These are phyloP conservation scores for Fusarium lateritium DNA, from an alignment of 2,329 filamentous ascomycete genomes.

Conservation along the genomic window DNA sequence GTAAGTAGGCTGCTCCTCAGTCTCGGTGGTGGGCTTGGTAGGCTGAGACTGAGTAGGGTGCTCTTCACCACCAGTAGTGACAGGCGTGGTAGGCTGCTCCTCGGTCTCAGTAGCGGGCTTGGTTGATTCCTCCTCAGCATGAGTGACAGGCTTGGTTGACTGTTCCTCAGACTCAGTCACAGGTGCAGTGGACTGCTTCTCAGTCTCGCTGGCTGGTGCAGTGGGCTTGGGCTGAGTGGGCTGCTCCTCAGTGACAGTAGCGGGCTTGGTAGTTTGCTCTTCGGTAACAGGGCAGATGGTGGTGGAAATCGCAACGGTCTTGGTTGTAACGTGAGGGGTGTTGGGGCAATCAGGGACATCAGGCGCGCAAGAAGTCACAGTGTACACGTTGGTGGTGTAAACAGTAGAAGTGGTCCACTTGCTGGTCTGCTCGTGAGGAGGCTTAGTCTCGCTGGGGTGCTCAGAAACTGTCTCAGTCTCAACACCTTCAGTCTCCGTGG, in stretches of 20 bases:
- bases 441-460: slow-evolving; percentile 6
- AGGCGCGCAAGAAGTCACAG: slow-evolving; percentile 40
- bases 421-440: slow-evolving; percentile 15
- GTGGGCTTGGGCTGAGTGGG: slow-evolving; percentile 9
- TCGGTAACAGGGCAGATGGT: slow-evolving; percentile 45
- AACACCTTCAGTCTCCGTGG: neutral
- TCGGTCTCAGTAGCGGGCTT: slow-evolving; percentile 11
- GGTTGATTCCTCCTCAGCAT: neutral
- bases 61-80: neutral
- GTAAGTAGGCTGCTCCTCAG: neutral
- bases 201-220: slow-evolving; percentile 19
- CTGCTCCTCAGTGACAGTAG: slow-evolving; percentile 8
- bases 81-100: slow-evolving; percentile 3
- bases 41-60: slow-evolving; percentile 10
- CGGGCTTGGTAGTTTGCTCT: slow-evolving; percentile 11
- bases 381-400: slow-evolving; percentile 44
- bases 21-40: slow-evolving; percentile 7
- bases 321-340: slow-evolving; percentile 33
- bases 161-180: slow-evolving; percentile 12
- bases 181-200: neutral
- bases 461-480: slow-evolving; percentile 9
- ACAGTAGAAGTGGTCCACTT: slow-evolving; percentile 35
- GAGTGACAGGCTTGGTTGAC: slow-evolving; percentile 9
- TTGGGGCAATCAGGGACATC: slow-evolving; percentile 41
- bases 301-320: slow-evolving; percentile 45